Conservation (phyloP, 108 stramenopile species). For the Cyclotella cryptica region DNA sequence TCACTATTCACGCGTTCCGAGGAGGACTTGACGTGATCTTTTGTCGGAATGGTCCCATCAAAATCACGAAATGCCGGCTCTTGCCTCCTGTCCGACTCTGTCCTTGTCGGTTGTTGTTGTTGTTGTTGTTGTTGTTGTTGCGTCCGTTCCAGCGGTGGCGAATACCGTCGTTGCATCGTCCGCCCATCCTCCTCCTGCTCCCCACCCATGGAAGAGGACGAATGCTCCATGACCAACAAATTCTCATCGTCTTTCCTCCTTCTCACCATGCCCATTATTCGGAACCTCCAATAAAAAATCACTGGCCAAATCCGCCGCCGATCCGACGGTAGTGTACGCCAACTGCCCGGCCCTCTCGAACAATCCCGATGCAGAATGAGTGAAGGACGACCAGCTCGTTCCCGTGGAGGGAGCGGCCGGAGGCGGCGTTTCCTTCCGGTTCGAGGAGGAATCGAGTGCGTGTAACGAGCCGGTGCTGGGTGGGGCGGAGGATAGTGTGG, state of each 20-base stretch:
- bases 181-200: neutral
- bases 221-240: neutral
- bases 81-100: neutral
- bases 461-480: constrained; percentile 14
- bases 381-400: constrained; percentile 19
- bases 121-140: no score
- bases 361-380: constrained; percentile 14
- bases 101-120: neutral
- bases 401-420: no score
- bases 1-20: neutral
- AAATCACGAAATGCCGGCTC: neutral
- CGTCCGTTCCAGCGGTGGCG: no score
- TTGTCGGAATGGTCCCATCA: neutral
- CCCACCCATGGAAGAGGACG: neutral
- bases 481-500: constrained; percentile 37
- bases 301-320: constrained; percentile 26
- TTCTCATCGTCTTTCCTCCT: neutral
- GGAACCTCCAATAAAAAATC: neutral
- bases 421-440: neutral
- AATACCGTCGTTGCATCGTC: neutral
- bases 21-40: neutral
- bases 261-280: neutral
- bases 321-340: constrained; percentile 25
- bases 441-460: neutral
- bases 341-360: constrained; percentile 28